Evolutionary conservation across 1,284 basidiomycete genomes (phyloP).

Genomic region (Tetrapyrgos nigripes): DNA sequence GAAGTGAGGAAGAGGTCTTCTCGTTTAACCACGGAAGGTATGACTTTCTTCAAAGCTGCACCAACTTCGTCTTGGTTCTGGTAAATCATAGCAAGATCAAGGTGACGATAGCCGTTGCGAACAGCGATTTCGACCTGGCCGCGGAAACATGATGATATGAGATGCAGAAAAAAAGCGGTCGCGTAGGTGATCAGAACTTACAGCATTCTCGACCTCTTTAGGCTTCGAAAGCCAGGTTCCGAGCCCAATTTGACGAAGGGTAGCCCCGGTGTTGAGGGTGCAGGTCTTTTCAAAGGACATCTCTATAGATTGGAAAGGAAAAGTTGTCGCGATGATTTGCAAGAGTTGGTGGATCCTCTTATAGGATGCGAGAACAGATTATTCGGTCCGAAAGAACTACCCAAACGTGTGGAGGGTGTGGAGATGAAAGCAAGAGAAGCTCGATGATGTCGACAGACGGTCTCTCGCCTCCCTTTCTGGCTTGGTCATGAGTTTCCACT

Average conservation of each 20-base stretch:
- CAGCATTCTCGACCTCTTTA: conserved; percentile 79
- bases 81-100: conserved; percentile 82
- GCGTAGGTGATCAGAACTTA: conserved; percentile 38
- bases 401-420: too few species aligned
- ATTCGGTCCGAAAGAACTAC: too few species aligned
- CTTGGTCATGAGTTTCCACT: too few species aligned
- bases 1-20: conserved; percentile 87
- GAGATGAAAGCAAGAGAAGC: too few species aligned
- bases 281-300: conserved; percentile 71
- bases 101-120: conserved; percentile 77
- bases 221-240: conserved; percentile 86
- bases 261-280: conserved; percentile 55
- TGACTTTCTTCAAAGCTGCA: conserved; percentile 77
- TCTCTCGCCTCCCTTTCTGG: too few species aligned
- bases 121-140: conserved; percentile 77
- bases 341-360: too few species aligned
- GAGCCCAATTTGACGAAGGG: conserved; percentile 77
- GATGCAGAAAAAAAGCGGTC: conserved; percentile 7
- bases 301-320: conserved; percentile 11
- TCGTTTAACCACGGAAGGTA: conserved; percentile 79
- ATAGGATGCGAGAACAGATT: too few species aligned
- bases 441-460: too few species aligned
- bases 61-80: conserved; percentile 80
- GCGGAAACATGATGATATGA: conserved; percentile 2
- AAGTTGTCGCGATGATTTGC: too few species aligned